phyloP scores from a whole-genome alignment of 2,329 filamentous ascomycete genomes.

The Alternaria ethzedia region DNA sequence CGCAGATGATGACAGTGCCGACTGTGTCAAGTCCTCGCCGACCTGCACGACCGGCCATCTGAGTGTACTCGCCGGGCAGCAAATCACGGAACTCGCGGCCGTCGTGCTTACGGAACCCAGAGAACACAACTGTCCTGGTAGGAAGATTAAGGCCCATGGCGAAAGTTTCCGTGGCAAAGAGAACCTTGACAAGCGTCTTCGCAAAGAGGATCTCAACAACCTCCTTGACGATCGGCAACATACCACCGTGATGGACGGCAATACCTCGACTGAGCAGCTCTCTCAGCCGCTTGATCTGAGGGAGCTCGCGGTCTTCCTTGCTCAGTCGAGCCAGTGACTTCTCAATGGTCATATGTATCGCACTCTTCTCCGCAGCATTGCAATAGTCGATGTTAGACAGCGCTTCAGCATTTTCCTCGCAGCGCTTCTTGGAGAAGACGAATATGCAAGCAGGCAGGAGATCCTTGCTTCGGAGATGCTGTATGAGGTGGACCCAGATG shows the following conservation, averaged over 20 bases:
- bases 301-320: conserved; percentile 85
- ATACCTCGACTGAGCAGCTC: conserved; percentile 88
- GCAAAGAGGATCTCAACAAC: conserved; percentile 97
- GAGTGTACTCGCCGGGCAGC: conserved; percentile 93
- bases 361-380: conserved; percentile 91
- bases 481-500: conserved; percentile 94
- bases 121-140: conserved; percentile 96
- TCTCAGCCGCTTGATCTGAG: conserved; percentile 86
- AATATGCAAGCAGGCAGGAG: conserved; percentile 95
- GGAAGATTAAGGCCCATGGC: conserved; percentile 97
- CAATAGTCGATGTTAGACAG: conserved; percentile 95
- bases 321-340: conserved; percentile 91
- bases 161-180: conserved; percentile 98
- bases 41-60: conserved; percentile 96
- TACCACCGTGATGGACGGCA: conserved; percentile 92
- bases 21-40: conserved; percentile 91
- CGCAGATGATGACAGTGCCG: conserved; percentile 92
- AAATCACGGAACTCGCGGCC: conserved; percentile 90
- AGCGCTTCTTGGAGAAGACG: conserved; percentile 97
- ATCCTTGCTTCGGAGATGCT: conserved; percentile 84
- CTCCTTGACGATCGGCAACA: conserved; percentile 96
- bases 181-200: conserved; percentile 90
- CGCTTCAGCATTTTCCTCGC: conserved; percentile 95
- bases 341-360: conserved; percentile 96
- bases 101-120: conserved; percentile 95